These are phyloP conservation scores for Tephrocybe sp. DNA, from an alignment of 768 basidiomycete genomes.

Conservation along the genomic window DNA sequence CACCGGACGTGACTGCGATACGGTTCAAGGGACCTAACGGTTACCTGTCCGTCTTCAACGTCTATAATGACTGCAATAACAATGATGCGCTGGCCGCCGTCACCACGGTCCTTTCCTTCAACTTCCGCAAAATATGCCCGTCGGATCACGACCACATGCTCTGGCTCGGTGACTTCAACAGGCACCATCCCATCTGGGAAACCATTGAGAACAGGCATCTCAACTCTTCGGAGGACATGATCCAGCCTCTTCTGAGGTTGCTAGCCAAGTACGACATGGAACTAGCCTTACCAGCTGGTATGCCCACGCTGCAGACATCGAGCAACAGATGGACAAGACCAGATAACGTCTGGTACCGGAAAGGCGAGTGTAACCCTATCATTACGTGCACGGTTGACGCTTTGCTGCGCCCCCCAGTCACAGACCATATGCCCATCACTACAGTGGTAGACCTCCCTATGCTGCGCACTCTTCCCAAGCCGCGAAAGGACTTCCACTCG, in stretches of 20 bases:
- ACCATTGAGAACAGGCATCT: neutral
- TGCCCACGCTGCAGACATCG: neutral
- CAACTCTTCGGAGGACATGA: neutral
- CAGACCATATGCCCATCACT: neutral
- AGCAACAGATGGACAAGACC: conserved; percentile 1
- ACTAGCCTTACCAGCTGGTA: neutral
- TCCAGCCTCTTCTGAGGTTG: neutral
- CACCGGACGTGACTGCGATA: neutral
- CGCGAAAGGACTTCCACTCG: neutral
- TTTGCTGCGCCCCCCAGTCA: neutral
- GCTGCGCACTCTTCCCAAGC: no score
- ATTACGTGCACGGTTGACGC: neutral
- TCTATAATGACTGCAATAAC: conserved; percentile 11
- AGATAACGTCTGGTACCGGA: conserved; percentile 5
- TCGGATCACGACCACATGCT: neutral
- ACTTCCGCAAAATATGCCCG: neutral
- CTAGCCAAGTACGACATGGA: neutral
- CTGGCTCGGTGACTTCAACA: conserved; percentile 6
- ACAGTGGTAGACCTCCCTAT: neutral
- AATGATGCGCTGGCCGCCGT: neutral
- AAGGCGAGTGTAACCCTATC: neutral
- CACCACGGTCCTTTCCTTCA: neutral
- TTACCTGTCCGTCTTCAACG: conserved; percentile 3
- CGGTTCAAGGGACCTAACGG: neutral
- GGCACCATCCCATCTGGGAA: conserved; percentile 11